Percentiles rank a stretch among this genome's conserved stretches.
Evolutionary conservation across 1,284 basidiomycete genomes (phyloP).

Genomic region (Fomitopsis pinicola): DNA sequence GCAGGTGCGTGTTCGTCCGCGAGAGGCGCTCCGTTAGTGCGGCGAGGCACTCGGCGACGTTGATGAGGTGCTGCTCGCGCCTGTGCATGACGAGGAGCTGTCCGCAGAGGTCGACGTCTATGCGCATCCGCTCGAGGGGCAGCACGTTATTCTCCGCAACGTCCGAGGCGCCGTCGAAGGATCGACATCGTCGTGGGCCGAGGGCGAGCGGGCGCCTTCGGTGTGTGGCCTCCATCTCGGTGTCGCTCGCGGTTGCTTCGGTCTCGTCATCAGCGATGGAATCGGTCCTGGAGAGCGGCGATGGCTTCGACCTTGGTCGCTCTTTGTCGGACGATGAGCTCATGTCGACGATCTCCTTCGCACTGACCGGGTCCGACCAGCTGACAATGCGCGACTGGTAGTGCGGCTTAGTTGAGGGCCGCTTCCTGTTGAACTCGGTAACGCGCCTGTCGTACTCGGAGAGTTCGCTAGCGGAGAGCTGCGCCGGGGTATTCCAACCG

Average conservation of each 20-base stretch:
- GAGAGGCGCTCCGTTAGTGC: conserved; percentile 51
- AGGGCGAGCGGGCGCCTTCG: conserved; percentile 12
- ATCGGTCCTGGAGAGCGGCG: conserved; percentile 1
- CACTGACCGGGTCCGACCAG: conserved; percentile 51
- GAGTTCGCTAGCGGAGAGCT: conserved; percentile 40
- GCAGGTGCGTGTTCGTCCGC: conserved; percentile 48
- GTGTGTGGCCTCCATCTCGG: conserved; percentile 11
- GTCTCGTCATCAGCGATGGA: conserved; percentile 10
- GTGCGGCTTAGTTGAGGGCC: conserved; percentile 28
- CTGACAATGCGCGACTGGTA: conserved; percentile 39
- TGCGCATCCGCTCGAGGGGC: conserved; percentile 58
- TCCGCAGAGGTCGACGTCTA: conserved; percentile 74
- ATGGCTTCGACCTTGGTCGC: conserved; percentile 4
- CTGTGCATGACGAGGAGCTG: conserved; percentile 65
- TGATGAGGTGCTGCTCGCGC: conserved; percentile 52
- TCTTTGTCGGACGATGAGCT: conserved; percentile 14
- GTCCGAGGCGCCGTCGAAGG: conserved; percentile 54
- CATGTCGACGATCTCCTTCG: conserved; percentile 24
- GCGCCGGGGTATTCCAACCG: conserved; percentile 28
- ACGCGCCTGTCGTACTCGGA: conserved; percentile 42
- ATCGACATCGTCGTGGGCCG: conserved; percentile 40
- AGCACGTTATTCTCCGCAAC: conserved; percentile 43
- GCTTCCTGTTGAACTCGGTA: conserved; percentile 41
- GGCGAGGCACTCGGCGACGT: conserved; percentile 39
- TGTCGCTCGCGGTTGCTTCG: conserved; percentile 11